These are phyloP conservation scores for Candida boidinii DNA, from an alignment of 805 yeast genomes.

Conservation along the genomic window DNA sequence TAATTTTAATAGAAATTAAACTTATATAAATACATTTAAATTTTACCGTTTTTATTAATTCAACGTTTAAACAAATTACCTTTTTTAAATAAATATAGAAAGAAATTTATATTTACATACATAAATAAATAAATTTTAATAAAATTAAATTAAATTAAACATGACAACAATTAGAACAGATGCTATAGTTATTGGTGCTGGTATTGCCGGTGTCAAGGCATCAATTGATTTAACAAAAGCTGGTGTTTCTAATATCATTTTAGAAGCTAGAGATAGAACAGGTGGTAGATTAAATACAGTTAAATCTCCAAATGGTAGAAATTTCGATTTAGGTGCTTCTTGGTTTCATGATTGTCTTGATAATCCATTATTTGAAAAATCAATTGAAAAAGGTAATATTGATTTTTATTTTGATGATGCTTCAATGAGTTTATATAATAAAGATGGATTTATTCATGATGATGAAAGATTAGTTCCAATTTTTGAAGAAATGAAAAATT, in stretches of 20 bases:
- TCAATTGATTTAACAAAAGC: conserved; percentile 28
- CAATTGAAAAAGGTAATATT: conserved; percentile 20
- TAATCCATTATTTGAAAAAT: conserved; percentile 53
- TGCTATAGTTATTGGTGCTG: conserved; percentile 46
- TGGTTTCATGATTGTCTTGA: conserved; percentile 83
- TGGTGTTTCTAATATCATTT: conserved; percentile 30
- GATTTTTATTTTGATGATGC: conserved; percentile 25
- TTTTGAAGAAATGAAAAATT: conserved; percentile 20
- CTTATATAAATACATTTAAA: no score
- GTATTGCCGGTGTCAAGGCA: conserved; percentile 45
- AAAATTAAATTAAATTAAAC: no score
- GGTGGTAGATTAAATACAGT: conserved; percentile 63
- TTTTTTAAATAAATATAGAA: no score
- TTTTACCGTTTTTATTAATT: no score
- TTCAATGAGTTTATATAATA: conserved; percentile 10
- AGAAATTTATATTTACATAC: no score
- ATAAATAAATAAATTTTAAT: no score
- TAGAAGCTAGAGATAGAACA: conserved; percentile 46
- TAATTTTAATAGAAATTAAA: no score
- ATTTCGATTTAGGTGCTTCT: conserved; percentile 75
- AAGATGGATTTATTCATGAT: conserved; percentile 32
- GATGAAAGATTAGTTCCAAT: conserved; percentile 34
- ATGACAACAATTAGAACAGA: no score
- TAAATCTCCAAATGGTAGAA: conserved; percentile 15
- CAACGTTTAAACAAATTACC: no score